A percentile compares a stretch with the other conserved stretches of the same genome.
These are phyloP conservation scores for Collybia sordida DNA, from an alignment of 768 basidiomycete genomes.

Conservation along the genomic window DNA sequence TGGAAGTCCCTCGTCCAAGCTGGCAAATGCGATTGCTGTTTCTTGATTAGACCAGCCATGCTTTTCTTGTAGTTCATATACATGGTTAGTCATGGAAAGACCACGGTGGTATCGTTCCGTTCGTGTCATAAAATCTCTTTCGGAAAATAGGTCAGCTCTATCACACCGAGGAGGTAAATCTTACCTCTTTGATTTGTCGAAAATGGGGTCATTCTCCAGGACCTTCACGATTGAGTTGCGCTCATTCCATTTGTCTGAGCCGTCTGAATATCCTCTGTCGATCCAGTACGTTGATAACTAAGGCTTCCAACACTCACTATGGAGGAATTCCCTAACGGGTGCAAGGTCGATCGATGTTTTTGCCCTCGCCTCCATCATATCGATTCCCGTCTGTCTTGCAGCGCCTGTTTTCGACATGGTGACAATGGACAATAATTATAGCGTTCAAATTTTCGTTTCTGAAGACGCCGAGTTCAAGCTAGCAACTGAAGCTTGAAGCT, in stretches of 20 bases:
- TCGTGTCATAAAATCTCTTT: conserved; percentile 57
- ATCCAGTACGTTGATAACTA: not conserved
- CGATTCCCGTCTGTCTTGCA: conserved; percentile 47
- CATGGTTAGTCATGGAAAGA: conserved; percentile 50
- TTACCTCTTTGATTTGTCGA: conserved; percentile 59
- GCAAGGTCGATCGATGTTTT: conserved; percentile 40
- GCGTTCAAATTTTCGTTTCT: too few relatives aligned
- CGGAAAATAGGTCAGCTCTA: not conserved
- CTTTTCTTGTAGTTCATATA: conserved; percentile 57
- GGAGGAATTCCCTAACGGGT: conserved; percentile 46
- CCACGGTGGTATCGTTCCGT: conserved; percentile 57
- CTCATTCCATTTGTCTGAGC: conserved; percentile 47
- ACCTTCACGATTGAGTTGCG: conserved; percentile 42
- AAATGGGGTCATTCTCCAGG: conserved; percentile 53
- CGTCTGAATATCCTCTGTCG: conserved; percentile 34
- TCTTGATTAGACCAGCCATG: conserved; percentile 56
- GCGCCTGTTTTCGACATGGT: conserved; percentile 23
- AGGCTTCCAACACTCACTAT: conserved; percentile 35
- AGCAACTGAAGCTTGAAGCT: too few relatives aligned
- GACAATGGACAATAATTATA: not conserved
- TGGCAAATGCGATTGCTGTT: conserved; percentile 39
- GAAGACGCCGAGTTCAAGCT: too few relatives aligned
- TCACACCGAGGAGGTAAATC: not conserved
- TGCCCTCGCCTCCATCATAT: conserved; percentile 52
- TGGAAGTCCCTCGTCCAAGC: conserved; percentile 54